Evolutionary conservation across 208 protist genomes (phyloP).

Genomic region (Trypanosomatidae sp.): DNA sequence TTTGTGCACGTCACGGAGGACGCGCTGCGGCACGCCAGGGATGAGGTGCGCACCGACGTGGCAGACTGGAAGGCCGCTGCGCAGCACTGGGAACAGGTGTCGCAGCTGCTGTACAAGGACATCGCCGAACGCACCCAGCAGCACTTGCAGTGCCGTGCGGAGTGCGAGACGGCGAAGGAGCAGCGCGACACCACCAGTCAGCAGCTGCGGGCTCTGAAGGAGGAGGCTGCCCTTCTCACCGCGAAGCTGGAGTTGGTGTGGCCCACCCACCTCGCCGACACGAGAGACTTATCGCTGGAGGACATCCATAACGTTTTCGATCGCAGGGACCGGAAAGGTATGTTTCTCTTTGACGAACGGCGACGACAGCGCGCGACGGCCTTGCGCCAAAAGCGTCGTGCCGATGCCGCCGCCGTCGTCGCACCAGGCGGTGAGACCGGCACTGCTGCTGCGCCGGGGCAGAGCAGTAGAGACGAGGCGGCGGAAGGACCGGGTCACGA

Average conservation of each 20-base stretch:
- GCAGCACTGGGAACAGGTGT: conserved; percentile 82
- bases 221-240: conserved; percentile 47
- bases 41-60: conserved; percentile 64
- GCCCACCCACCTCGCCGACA: conserved; percentile 77
- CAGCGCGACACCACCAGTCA: conserved; percentile 55
- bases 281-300: conserved; percentile 48
- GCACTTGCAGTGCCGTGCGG: conserved; percentile 75
- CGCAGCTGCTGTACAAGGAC: conserved; percentile 88
- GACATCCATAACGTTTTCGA: conserved; percentile 73
- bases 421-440: too few relatives aligned
- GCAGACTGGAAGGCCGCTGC: conserved; percentile 62
- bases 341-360: conserved; percentile 30
- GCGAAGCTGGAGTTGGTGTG: conserved; percentile 86
- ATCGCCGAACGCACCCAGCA: conserved; percentile 71
- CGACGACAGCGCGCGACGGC: conserved; percentile 9
- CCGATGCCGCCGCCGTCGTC: too few relatives aligned
- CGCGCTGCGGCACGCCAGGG: conserved; percentile 57
- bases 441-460: too few relatives aligned
- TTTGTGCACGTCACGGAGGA: conserved; percentile 74
- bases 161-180: conserved; percentile 82
- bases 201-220: conserved; percentile 37
- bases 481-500: not conserved
- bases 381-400: not conserved
- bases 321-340: conserved; percentile 22
- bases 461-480: too few relatives aligned